These are phyloP conservation scores for Jatropha curcas DNA, from an alignment of 345 rosid species.

Conservation along the genomic window DNA sequence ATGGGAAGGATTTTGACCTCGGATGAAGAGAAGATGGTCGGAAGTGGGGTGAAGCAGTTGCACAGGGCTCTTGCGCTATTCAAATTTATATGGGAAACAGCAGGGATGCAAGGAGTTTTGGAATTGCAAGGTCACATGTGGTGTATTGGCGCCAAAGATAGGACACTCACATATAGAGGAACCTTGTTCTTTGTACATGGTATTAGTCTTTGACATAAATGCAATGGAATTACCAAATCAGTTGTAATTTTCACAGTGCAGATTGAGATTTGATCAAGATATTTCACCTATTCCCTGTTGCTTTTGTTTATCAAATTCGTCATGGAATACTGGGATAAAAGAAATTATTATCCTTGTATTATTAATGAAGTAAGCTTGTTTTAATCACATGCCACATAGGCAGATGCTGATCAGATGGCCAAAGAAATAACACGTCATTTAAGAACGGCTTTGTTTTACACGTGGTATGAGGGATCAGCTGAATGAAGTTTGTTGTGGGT, in stretches of 20 bases:
- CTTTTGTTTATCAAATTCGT: not conserved
- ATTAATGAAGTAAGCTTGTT: too few relatives aligned
- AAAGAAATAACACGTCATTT: too few relatives aligned
- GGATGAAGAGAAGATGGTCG: slow-evolving; percentile 49
- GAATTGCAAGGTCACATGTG: slow-evolving; percentile 69
- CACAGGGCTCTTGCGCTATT: slow-evolving; percentile 62
- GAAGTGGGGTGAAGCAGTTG: slow-evolving; percentile 68
- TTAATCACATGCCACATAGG: too few relatives aligned
- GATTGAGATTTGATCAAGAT: not conserved
- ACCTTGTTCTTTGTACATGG: slow-evolving; percentile 59
- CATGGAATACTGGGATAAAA: too few relatives aligned
- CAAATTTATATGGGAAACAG: slow-evolving; percentile 73
- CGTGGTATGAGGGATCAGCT: too few relatives aligned
- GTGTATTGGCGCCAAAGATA: slow-evolving; percentile 58
- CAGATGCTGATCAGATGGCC: too few relatives aligned
- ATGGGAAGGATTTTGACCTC: slow-evolving; percentile 74
- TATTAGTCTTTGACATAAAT: slow-evolving; percentile 39
- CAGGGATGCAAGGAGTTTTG: slow-evolving; percentile 61
- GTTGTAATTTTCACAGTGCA: not conserved
- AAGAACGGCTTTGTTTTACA: too few relatives aligned
- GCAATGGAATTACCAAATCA: not conserved
- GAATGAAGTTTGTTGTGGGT: too few relatives aligned
- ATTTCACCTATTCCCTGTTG: not conserved
- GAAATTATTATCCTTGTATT: too few relatives aligned
- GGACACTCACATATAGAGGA: slow-evolving; percentile 46